phyloP scores from a whole-genome alignment of 129 eudicot genomes.

The Centaurea solstitialis region DNA sequence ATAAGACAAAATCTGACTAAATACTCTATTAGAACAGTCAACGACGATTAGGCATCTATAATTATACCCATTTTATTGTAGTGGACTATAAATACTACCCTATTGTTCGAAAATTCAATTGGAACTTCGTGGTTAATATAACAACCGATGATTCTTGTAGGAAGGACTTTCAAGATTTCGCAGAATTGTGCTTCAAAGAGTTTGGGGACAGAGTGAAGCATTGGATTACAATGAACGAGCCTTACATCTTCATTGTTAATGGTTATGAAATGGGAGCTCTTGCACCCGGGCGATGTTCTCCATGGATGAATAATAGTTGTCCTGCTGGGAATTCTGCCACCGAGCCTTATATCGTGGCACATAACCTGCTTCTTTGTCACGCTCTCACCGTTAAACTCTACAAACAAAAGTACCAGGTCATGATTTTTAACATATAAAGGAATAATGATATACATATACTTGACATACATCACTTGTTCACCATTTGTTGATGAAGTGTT shows the following conservation, averaged over 20 bases:
- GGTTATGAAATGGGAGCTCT: slow-evolving; percentile 25
- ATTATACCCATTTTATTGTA: background rate
- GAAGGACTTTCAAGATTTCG: slow-evolving; percentile 26
- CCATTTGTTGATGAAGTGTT: background rate
- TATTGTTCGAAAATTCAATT: background rate
- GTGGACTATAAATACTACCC: background rate
- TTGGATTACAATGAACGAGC: slow-evolving; percentile 35
- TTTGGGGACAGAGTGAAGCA: slow-evolving; percentile 37
- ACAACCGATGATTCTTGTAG: slow-evolving; percentile 11
- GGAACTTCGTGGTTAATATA: background rate
- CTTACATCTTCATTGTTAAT: background rate
- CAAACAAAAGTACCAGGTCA: slow-evolving; percentile 21
- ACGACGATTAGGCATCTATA: background rate
- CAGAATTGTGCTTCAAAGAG: slow-evolving; percentile 21
- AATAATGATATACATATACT: background rate
- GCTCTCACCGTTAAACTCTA: slow-evolving; percentile 24
- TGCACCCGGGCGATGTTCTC: slow-evolving; percentile 31
- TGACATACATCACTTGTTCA: background rate
- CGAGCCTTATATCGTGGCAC: slow-evolving; percentile 28
- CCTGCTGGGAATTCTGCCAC: slow-evolving; percentile 22
- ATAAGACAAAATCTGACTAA: background rate
- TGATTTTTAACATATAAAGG: background rate
- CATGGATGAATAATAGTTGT: slow-evolving; percentile 18
- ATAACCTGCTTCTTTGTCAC: slow-evolving; percentile 32
- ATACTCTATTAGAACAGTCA: background rate